Conservation (phyloP, 1,139 yeast genomes). For the Pichia terricola region DNA sequence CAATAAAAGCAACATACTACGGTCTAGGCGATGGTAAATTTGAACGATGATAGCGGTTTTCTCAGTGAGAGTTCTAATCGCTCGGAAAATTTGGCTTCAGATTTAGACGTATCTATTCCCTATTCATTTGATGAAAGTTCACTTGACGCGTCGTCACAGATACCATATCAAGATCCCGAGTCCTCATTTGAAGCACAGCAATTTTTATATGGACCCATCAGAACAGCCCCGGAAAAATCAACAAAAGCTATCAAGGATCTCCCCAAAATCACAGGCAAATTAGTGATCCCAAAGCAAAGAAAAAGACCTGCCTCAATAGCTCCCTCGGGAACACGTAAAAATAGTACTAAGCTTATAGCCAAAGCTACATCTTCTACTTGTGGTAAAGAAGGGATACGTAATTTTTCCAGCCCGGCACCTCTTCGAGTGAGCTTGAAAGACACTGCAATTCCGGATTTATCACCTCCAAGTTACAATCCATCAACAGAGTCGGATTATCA, state of each 20-base stretch:
- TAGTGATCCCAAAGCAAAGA: conserved; percentile 19
- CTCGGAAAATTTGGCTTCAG: neutral
- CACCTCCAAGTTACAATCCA: conserved; percentile 13
- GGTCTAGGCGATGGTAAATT: too few relatives aligned
- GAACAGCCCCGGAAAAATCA: conserved; percentile 19
- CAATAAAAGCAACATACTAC: too few relatives aligned
- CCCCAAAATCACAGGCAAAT: conserved; percentile 14
- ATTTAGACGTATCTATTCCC: neutral
- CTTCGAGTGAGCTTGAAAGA: conserved; percentile 18
- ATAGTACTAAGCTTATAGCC: neutral
- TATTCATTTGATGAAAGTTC: conserved; percentile 1
- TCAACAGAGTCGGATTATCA: neutral
- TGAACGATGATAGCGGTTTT: too few relatives aligned
- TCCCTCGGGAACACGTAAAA: neutral
- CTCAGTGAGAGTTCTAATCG: too few relatives aligned
- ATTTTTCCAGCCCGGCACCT: conserved; percentile 18
- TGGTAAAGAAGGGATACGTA: conserved; percentile 12
- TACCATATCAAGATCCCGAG: neutral
- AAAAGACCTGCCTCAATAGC: conserved; percentile 4
- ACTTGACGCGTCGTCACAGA: neutral
- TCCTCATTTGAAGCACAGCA: conserved; percentile 13
- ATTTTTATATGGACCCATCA: conserved; percentile 16
- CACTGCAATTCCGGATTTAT: conserved; percentile 23
- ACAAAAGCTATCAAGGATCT: conserved; percentile 8
- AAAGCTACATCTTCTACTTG: conserved; percentile 5